Evolutionary conservation across 352 stramenopile species (phyloP).

Genomic region (Elongisporangium anandrum): DNA sequence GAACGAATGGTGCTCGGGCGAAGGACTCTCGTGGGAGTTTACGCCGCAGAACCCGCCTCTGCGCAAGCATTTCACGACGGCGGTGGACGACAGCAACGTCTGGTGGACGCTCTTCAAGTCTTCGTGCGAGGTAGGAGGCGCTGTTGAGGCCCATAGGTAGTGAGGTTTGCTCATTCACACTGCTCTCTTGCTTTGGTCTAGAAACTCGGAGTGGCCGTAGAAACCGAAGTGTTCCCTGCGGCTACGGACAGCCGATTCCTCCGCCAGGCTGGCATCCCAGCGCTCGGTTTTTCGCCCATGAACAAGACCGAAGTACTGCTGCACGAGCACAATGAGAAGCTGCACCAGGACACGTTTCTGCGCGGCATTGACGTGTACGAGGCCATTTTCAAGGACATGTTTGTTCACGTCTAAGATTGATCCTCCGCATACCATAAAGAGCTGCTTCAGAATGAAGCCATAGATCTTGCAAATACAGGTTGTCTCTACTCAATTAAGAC

Average conservation of each 20-base stretch:
- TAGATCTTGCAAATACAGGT: background rate
- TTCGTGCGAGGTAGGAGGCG: slow-evolving; percentile 36
- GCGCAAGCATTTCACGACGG: slow-evolving; percentile 58
- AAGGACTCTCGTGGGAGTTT: slow-evolving; percentile 85
- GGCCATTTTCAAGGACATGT: slow-evolving; percentile 30
- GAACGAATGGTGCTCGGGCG: slow-evolving; percentile 87
- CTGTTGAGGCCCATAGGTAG: too few species aligned
- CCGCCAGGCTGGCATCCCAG: slow-evolving; percentile 81
- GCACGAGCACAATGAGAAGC: slow-evolving; percentile 94
- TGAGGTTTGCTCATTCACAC: too few species aligned
- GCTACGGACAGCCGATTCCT: slow-evolving; percentile 92
- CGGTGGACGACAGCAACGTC: slow-evolving; percentile 43
- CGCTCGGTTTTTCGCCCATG: slow-evolving; percentile 92
- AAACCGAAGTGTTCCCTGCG: slow-evolving; percentile 90
- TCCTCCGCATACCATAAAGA: background rate
- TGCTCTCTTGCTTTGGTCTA: background rate
- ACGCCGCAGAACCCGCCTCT: slow-evolving; percentile 26
- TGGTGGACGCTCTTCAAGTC: slow-evolving; percentile 60
- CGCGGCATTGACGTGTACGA: slow-evolving; percentile 87
- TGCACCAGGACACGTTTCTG: slow-evolving; percentile 88
- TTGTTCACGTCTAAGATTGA: slow-evolving; percentile 1
- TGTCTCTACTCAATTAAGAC: too few species aligned
- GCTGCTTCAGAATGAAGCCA: background rate
- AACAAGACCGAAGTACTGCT: slow-evolving; percentile 89
- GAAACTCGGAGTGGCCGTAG: slow-evolving; percentile 10